Base-by-base conservation (phyloP, 2,329 filamentous ascomycete species). In the Colletotrichum eremochloae region DNA sequence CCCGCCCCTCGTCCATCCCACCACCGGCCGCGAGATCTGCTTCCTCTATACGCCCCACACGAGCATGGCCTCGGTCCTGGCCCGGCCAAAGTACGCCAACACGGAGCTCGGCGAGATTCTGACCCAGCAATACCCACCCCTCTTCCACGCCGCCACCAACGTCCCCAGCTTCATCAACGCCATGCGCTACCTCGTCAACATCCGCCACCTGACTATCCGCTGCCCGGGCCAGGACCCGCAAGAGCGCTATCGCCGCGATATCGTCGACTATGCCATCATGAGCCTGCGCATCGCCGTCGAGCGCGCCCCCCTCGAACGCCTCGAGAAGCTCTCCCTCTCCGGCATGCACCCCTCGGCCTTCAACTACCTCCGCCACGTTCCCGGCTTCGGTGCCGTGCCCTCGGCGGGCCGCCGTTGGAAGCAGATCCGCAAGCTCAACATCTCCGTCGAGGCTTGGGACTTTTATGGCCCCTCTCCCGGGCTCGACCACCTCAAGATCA, bases 111-210 rank as follows among this genome's bases (percentile, higher is more conserved):
- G 92, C 73, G 92, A 96, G 78, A 88, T 97, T 71, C 86, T 97
- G 73, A 93, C 94, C 18, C 91, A 94, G 79, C 94, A 97, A 82
- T 97, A 97, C 78, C 94, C 94, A 64, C 94, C 95, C 7, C 84
- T 97, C 3, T 97, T 97, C 83, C 95, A 97, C 79, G 93, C 94
- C 8, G 93, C 95, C 9, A 96, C 94, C 73, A 96, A 97, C 79
- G 92, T 97, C 8, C 89, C 93, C 6, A 93, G 93, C 50, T 97
- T 97, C 83, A 91, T 96, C 76, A 87, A 90, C 74, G 93, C 93
- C 61, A 86, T 97, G 79, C 88, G 87, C 46, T 85, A 91, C 74
- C 81, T 97, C 77, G 84, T 89, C 70, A 92, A 92, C 76, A 84
- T 97, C 77, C 86, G 89, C 57, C 93, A 96, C 79, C 85, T 97